Conservation (phyloP, 2,329 filamentous ascomycete genomes). For the Colletotrichum siamense region DNA sequence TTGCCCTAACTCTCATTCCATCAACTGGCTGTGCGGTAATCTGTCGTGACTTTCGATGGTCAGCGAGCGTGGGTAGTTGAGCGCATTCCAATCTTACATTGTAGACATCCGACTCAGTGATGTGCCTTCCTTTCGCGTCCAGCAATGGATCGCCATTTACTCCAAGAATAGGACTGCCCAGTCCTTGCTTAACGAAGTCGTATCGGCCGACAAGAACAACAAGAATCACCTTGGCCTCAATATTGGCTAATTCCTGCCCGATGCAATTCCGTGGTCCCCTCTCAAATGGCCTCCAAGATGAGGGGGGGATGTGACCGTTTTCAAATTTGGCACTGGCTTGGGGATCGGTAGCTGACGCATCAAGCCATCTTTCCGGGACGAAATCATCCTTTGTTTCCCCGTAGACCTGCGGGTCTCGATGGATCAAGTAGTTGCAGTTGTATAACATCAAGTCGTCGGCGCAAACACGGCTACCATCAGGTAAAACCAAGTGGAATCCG, state of each 20-base stretch:
- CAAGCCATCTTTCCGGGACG: slow-evolving; percentile 45
- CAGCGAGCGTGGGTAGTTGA: neutral
- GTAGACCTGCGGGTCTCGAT: slow-evolving; percentile 37
- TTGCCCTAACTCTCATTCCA: slow-evolving; percentile 10
- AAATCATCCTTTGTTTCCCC: slow-evolving; percentile 40
- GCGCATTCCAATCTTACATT: slow-evolving; percentile 9
- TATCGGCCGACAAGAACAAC: slow-evolving; percentile 27
- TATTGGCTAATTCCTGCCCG: slow-evolving; percentile 59
- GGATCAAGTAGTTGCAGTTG: slow-evolving; percentile 36
- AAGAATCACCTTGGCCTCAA: slow-evolving; percentile 56
- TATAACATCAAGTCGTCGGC: slow-evolving; percentile 41
- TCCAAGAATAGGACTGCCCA: slow-evolving; percentile 16
- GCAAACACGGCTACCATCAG: slow-evolving; percentile 30
- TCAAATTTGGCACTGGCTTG: neutral
- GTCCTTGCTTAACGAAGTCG: slow-evolving; percentile 23
- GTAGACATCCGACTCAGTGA: slow-evolving; percentile 15
- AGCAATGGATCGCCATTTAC: slow-evolving; percentile 7
- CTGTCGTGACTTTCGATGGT: slow-evolving; percentile 3
- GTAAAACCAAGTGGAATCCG: slow-evolving; percentile 31
- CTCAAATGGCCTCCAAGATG: slow-evolving; percentile 61
- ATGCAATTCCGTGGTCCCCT: slow-evolving; percentile 59
- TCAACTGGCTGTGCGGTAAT: slow-evolving; percentile 23
- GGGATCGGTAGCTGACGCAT: neutral
- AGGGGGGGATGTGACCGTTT: slow-evolving; percentile 25
- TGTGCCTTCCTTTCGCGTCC: slow-evolving; percentile 19